Percentiles rank a stretch among this genome's conserved stretches.
Evolutionary conservation across 2,329 filamentous ascomycete genomes (phyloP).

Genomic region (Fusarium armeniacum): DNA sequence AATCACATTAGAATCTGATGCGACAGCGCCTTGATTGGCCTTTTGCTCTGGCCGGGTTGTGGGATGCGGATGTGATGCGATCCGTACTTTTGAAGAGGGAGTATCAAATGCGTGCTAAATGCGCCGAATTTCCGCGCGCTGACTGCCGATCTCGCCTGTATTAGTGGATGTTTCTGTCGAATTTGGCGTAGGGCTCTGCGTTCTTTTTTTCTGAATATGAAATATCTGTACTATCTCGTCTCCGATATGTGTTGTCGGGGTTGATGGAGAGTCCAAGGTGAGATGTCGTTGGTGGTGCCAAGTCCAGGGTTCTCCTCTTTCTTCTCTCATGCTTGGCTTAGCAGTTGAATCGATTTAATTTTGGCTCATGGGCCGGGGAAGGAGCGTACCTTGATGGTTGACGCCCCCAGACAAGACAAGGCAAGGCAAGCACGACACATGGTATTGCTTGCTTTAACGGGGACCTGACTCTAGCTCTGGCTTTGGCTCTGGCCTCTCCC

Average conservation of each 20-base stretch:
- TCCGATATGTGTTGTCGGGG: background rate
- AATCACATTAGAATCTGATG: constrained; percentile 44
- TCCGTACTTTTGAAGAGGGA: constrained; percentile 44
- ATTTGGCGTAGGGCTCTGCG: constrained; percentile 24
- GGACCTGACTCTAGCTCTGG: constrained; percentile 21
- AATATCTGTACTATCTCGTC: constrained; percentile 4
- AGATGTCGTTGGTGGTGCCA: constrained; percentile 28
- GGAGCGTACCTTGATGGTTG: constrained; percentile 29
- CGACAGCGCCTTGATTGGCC: constrained; percentile 43
- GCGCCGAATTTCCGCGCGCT: constrained; percentile 39
- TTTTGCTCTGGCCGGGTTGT: constrained; percentile 27
- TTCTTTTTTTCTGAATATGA: constrained; percentile 4
- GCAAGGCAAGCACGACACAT: constrained; percentile 39
- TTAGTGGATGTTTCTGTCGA: constrained; percentile 19
- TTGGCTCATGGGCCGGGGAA: constrained; percentile 31
- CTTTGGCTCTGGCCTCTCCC: constrained; percentile 21
- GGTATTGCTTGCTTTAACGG: constrained; percentile 35
- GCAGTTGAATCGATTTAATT: constrained; percentile 18
- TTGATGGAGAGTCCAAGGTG: constrained; percentile 20
- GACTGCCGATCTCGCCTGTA: constrained; percentile 40
- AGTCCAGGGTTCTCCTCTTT: constrained; percentile 33
- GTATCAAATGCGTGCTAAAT: constrained; percentile 32
- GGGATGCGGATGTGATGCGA: constrained; percentile 43
- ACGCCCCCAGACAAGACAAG: constrained; percentile 3
- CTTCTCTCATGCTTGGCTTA: constrained; percentile 12